Evolutionary conservation across 1,284 basidiomycete genomes (phyloP).

Genomic region (Sanguinoderma infundibulare): DNA sequence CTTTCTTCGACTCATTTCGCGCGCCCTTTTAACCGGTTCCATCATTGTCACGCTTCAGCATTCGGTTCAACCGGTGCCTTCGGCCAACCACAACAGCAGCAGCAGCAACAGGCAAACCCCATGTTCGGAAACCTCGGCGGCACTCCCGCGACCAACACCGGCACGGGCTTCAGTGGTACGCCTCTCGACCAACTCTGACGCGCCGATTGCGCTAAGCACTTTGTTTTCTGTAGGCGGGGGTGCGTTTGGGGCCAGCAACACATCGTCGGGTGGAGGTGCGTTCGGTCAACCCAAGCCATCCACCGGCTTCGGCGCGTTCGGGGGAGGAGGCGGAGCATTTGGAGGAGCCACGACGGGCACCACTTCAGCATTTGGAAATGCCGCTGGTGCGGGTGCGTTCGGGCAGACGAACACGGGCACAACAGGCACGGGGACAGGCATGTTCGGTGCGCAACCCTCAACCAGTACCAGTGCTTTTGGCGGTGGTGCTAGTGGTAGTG

Average conservation of each 20-base stretch:
- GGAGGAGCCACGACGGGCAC: constrained; percentile 40
- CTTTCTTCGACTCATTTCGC: constrained; percentile 34
- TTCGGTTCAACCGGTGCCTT: constrained; percentile 52
- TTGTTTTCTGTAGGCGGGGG: constrained; percentile 38
- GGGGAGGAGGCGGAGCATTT: constrained; percentile 62
- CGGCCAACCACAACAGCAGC: constrained; percentile 53
- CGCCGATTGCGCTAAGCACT: constrained; percentile 2
- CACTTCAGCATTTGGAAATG: constrained; percentile 44
- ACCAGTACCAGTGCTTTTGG: constrained; percentile 34
- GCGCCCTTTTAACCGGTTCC: constrained; percentile 33
- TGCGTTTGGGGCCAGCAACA: constrained; percentile 56
- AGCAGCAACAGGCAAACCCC: constrained; percentile 70
- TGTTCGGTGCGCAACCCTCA: constrained; percentile 32
- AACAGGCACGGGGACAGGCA: constrained; percentile 16
- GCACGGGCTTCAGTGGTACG: constrained; percentile 62
- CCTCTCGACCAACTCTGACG: constrained; percentile 24
- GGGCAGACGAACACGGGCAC: constrained; percentile 20
- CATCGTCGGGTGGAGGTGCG: constrained; percentile 48
- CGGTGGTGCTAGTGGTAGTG: constrained; percentile 34
- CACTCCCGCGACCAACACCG: constrained; percentile 40
- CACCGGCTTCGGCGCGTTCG: constrained; percentile 73
- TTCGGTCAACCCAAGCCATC: constrained; percentile 69
- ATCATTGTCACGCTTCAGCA: constrained; percentile 35
- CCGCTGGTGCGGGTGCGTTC: constrained; percentile 30
- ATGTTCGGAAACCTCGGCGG: constrained; percentile 72